Base-by-base conservation (phyloP, 306 rosid species). In the Rosa chinensis region DNA sequence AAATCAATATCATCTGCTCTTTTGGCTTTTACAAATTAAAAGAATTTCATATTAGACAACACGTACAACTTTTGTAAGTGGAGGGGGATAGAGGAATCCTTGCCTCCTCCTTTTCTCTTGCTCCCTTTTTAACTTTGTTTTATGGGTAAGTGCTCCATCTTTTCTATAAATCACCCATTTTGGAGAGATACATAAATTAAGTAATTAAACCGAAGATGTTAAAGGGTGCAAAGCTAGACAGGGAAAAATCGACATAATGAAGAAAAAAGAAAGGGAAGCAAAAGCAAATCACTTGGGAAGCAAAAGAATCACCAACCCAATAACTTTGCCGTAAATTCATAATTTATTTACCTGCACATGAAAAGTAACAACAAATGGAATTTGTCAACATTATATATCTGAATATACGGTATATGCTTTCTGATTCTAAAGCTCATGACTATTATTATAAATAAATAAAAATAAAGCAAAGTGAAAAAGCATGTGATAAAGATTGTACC, bases 331-430 rank as follows among this genome's bases (percentile, higher is more conserved):
- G 55, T 74, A 61, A 49, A 50, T 44, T 16, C 44, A 17, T 43
- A 8, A 50, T 72, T 87, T 82, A 93, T 89, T 93, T 93, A 88
- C 97, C 98, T 93, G 93, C 92, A 86, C 48, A 56, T 53, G 70
- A 56, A 78, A 83, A 82, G 28, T 70, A 49, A 17, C 39, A 77
- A 8, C 4, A 20, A 21, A 70, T 79, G 40, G 21, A 17, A 63
- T 20, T 55, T 3, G 50, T 75, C 12, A 10, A 16, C 45, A 25
- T 61, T 56, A 56, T 20, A 10, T 10, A 3, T 44, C 47, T 73
- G 75, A 32, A 80, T 75, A 76, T 35, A 48, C n/a, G 23, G 12
- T 59, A n/a, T 69, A 44, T 72, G 42, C 64, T 47, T 32, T 47
- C 52, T 62, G 20, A 21, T 58, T 47, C 61, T 12, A 25, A 70